Base-by-base conservation (phyloP, 2,329 filamentous ascomycete species). In the Ceratocystis smalleyi region DNA sequence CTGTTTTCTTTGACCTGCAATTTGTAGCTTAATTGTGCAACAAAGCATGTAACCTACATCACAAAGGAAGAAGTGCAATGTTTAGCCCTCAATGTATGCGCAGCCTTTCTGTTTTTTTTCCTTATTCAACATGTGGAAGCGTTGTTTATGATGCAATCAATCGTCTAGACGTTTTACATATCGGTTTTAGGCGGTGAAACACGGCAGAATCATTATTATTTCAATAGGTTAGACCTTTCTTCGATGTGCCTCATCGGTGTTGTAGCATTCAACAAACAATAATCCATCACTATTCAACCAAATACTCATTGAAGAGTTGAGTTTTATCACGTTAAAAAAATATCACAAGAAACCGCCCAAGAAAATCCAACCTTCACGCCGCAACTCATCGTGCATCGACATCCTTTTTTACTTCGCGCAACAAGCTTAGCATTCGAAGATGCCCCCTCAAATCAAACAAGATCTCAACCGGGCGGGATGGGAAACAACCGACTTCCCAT, bases 401-500 rank as follows among this genome's bases (percentile, higher is more conserved):
- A 40, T 40, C 35, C 15, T n/a, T 27, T 24, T 7, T 19, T 15
- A 27, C 24, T 27, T 51, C 8, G 22, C 24, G 30, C 30, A 43
- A 17, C 57, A 60, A 12, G 12, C 24, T 24, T 43, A 15, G 7
- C 27, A 7, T 43, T 27, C 35, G 27, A 45, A 63, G 65, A 92
- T 95, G 85, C 88, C 89, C 65, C 88, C 91, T 12, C 91, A 96
- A 74, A 96, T 96, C 74, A 96, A 97, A 75, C 88, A 95, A 73
- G 91, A 96, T 73, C 81, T 96, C 59, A 96, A 97, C 77, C 84
- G 94, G 63, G 94, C 91, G 19, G 94, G 94, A 66, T 96, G 91
- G 91, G 94, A 99, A 76, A 88, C 90, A 40, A 94, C 89, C 60
- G 89, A 94, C 74, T 91, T 94, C 71, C 89, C 89, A 7, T 91